These are phyloP conservation scores for Kluyveromyces lactis DNA, from an alignment of 805 yeast genomes.

Conservation along the genomic window DNA sequence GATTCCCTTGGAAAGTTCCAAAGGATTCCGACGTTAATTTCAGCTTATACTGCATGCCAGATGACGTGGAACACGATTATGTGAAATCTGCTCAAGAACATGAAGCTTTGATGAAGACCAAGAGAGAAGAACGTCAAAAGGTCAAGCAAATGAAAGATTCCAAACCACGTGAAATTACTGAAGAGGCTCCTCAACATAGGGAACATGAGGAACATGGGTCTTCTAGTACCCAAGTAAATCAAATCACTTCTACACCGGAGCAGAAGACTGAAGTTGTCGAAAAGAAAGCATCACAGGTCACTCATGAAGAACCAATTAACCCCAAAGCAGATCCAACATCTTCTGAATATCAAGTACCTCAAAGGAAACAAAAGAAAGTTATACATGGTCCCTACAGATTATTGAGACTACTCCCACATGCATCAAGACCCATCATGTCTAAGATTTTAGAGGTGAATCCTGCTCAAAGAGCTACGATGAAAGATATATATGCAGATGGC, in stretches of 20 bases:
- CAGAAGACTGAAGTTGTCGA: background rate
- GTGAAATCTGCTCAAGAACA: slow-evolving; percentile 64
- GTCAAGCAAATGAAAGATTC: slow-evolving; percentile 3
- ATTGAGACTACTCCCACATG: slow-evolving; percentile 75
- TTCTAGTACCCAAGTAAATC: background rate
- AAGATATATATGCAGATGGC: slow-evolving; percentile 57
- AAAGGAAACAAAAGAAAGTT: slow-evolving; percentile 38
- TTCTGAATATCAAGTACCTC: slow-evolving; percentile 6
- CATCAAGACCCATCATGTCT: slow-evolving; percentile 67
- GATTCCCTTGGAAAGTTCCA: slow-evolving; percentile 87
- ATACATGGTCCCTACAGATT: slow-evolving; percentile 79
- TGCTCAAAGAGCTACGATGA: slow-evolving; percentile 51
- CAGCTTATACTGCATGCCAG: slow-evolving; percentile 53
- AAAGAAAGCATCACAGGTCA: background rate
- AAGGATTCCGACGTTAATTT: slow-evolving; percentile 61
- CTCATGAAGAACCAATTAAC: background rate
- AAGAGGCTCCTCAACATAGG: slow-evolving; percentile 1
- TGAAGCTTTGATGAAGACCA: slow-evolving; percentile 49
- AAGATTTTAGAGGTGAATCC: slow-evolving; percentile 59
- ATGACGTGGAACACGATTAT: slow-evolving; percentile 74
- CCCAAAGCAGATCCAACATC: slow-evolving; percentile 7
- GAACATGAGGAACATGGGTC: slow-evolving; percentile 1
- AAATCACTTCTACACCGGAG: background rate
- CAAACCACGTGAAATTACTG: slow-evolving; percentile 7
- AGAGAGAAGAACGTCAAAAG: slow-evolving; percentile 18